Conservation (phyloP, 176 grass and related monocot species). For the Aegilops sharonensis region DNA sequence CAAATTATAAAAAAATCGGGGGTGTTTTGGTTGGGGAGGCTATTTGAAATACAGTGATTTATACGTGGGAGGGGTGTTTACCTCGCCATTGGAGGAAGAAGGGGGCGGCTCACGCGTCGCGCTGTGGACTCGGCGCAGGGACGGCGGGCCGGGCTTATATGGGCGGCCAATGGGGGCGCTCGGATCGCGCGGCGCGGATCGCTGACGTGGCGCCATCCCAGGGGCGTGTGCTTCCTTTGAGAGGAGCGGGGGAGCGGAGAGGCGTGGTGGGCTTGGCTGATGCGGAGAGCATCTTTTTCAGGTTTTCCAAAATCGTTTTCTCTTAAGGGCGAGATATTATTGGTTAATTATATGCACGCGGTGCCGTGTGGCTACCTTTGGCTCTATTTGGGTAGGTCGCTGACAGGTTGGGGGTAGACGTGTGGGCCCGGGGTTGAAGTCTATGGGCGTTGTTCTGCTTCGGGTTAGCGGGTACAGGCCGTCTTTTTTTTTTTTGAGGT, state of each 20-base stretch:
- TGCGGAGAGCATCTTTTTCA: slow-evolving; percentile 51
- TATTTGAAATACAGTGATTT: slow-evolving; percentile 51
- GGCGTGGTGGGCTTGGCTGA: slow-evolving; percentile 40
- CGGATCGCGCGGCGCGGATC: slow-evolving; percentile 50
- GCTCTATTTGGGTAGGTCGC: not conserved
- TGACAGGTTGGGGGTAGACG: not conserved
- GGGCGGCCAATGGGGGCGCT: not conserved
- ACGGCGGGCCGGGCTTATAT: not conserved
- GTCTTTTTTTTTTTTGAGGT: not conserved
- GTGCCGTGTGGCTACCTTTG: not conserved
- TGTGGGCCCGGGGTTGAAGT: not conserved
- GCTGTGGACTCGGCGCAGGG: slow-evolving; percentile 31
- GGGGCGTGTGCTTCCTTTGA: slow-evolving; percentile 69
- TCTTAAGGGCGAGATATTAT: slow-evolving; percentile 7
- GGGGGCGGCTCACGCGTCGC: slow-evolving; percentile 34
- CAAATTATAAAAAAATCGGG: not conserved
- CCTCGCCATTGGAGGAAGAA: slow-evolving; percentile 31
- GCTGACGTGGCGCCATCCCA: slow-evolving; percentile 53
- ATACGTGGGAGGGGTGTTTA: slow-evolving; percentile 42
- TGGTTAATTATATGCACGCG: slow-evolving; percentile 26
- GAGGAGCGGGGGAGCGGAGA: slow-evolving; percentile 35
- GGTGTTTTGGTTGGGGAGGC: slow-evolving; percentile 21
- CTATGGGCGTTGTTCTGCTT: not conserved
- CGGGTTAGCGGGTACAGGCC: not conserved
- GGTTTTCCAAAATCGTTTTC: slow-evolving; percentile 8